Percentiles rank a stretch among this genome's conserved stretches.
Evolutionary conservation across 768 basidiomycete genomes (phyloP).

Genomic region (Phaeotremella skinneri): DNA sequence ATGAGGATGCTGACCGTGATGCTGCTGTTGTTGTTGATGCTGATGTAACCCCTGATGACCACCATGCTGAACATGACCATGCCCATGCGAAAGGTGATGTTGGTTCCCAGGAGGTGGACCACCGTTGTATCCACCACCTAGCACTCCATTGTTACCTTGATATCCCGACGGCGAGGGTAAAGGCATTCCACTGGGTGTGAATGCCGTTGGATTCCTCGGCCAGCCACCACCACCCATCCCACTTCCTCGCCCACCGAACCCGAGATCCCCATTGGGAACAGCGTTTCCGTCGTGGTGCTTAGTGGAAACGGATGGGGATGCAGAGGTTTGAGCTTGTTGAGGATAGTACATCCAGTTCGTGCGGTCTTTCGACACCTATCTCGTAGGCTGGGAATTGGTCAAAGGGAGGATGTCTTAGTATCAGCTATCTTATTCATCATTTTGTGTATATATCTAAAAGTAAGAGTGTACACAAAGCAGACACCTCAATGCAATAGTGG

Average conservation of each 20-base stretch:
- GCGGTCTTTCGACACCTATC: background rate
- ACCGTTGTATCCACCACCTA: slow-evolving; percentile 17
- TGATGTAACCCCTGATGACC: slow-evolving; percentile 14
- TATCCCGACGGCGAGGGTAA: slow-evolving; percentile 22
- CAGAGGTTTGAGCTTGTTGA: slow-evolving; percentile 22
- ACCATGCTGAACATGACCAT: slow-evolving; percentile 17
- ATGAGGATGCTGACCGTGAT: slow-evolving; percentile 25
- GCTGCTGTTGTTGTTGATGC: slow-evolving; percentile 11
- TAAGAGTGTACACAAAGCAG: background rate
- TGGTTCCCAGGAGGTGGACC: slow-evolving; percentile 12
- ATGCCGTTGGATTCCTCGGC: slow-evolving; percentile 22
- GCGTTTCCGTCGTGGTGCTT: slow-evolving; percentile 32
- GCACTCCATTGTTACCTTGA: slow-evolving; percentile 11
- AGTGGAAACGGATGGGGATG: slow-evolving; percentile 21
- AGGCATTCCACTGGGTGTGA: slow-evolving; percentile 26
- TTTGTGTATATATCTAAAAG: background rate
- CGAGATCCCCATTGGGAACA: slow-evolving; percentile 6
- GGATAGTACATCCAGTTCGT: slow-evolving; percentile 33
- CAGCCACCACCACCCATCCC: slow-evolving; percentile 21
- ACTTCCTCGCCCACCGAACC: slow-evolving; percentile 14
- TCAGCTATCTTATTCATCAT: background rate
- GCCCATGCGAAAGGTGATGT: slow-evolving; percentile 9
- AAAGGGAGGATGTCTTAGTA: background rate
- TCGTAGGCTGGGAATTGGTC: background rate
- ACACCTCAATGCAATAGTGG: background rate